These are phyloP conservation scores for Yamadazyma tumulicola DNA, from an alignment of 805 yeast species.

Conservation along the genomic window DNA sequence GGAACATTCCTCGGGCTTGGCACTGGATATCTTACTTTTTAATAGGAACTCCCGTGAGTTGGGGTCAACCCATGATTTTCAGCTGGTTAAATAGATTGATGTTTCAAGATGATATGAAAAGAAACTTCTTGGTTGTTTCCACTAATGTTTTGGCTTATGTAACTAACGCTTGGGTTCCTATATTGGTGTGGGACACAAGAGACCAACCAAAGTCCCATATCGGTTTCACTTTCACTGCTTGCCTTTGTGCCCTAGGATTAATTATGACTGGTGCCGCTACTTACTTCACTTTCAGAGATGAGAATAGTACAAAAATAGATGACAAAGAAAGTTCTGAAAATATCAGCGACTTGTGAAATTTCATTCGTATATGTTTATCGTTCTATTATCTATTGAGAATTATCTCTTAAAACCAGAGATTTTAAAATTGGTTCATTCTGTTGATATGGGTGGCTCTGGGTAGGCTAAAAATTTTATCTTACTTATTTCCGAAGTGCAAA, in stretches of 20 bases:
- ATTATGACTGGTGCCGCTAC: slow-evolving; percentile 24
- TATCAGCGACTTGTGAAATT: too few relatives aligned
- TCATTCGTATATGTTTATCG: too few relatives aligned
- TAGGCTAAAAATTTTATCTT: too few relatives aligned
- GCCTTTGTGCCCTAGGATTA: slow-evolving; percentile 27
- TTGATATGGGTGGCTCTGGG: too few relatives aligned
- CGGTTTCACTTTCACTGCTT: slow-evolving; percentile 34
- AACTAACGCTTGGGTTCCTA: slow-evolving; percentile 37
- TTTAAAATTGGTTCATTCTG: too few relatives aligned
- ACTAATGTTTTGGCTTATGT: slow-evolving; percentile 39
- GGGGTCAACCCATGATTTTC: slow-evolving; percentile 56
- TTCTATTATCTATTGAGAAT: too few relatives aligned
- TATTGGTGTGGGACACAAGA: slow-evolving; percentile 37
- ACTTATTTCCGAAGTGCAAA: too few relatives aligned
- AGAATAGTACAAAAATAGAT: too few relatives aligned
- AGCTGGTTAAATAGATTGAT: slow-evolving; percentile 53
- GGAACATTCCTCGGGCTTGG: slow-evolving; percentile 47
- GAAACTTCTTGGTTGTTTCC: slow-evolving; percentile 33
- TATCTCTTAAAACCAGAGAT: too few relatives aligned
- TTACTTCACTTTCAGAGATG: slow-evolving; percentile 24
- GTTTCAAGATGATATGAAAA: slow-evolving; percentile 40
- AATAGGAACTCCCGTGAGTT: slow-evolving; percentile 43
- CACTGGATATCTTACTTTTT: slow-evolving; percentile 51
- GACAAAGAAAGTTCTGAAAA: too few relatives aligned
- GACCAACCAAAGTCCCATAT: slow-evolving; percentile 27